Evolutionary conservation across 2,329 filamentous ascomycete species (phyloP), one percentile per base, ranked within the genome.

Genomic region (Ustulina deusta): DNA sequence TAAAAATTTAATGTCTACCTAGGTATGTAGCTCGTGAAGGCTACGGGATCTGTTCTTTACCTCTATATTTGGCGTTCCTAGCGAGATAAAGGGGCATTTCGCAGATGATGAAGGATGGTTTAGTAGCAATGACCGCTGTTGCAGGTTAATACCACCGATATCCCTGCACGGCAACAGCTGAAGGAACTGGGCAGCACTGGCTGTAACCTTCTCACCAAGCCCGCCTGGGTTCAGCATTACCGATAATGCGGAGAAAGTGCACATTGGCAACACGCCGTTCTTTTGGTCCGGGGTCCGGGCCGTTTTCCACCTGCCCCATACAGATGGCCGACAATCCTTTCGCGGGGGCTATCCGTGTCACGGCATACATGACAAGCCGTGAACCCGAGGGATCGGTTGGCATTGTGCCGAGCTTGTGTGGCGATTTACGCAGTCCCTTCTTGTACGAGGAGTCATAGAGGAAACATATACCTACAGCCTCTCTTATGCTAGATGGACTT

Each of bases 251-350:
- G 29, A 40, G 51, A 38, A 49, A 13, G n/a, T 7, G 32, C 20
- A 51, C 22, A 42, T 42, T 57, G n/a, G n/a, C 61, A 25, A 27
- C 40, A 25, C 6, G 40, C n/a, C 38, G 60, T 9, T 36, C 7
- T 34, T 9, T 46, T 46, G 51, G 13, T 17, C 29, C 60, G 20
- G 20, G 32, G 25, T 22, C 40, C 52, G 40, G 22, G 32, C 32
- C n/a, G 42, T 40, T 25, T 56, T 32, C 29, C 27, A 56, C 63
- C 62, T 58, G 54, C 62, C 61, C 22, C 38, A 60, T 60, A 51
- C 57, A 27, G 48, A 56, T 54, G 42, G 25, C 13, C n/a, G 42
- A 44, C 6, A 17, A 27, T 48, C 38, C 27, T 32, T 20, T 40
- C n/a, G 27, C 25, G 22, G 48, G 52, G 20, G 27, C 55, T 60